A percentile compares a stretch with the other conserved stretches of the same genome.
Conservation (phyloP, 768 basidiomycete species). For the Termitomyces sp. region DNA sequence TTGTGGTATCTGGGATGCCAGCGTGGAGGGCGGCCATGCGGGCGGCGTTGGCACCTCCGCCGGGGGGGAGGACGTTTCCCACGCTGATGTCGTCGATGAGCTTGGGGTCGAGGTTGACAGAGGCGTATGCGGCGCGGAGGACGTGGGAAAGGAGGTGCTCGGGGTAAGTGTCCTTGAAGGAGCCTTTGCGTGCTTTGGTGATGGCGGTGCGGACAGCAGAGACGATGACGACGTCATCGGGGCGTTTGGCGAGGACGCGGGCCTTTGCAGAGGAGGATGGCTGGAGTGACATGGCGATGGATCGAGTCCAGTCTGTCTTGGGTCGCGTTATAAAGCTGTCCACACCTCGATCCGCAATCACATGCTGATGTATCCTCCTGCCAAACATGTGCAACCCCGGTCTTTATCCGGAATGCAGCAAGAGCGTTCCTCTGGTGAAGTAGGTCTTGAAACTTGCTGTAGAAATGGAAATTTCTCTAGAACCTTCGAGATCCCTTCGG, state of each 20-base stretch:
- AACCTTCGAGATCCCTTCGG: no score
- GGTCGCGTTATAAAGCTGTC: no score
- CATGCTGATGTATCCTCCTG: neutral
- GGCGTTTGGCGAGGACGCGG: conserved; percentile 61
- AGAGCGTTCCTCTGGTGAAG: no score
- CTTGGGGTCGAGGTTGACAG: conserved; percentile 65
- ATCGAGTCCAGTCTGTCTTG: no score
- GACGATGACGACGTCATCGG: conserved; percentile 89
- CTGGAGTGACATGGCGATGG: neutral
- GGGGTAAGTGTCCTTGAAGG: conserved; percentile 86
- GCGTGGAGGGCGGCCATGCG: conserved; percentile 86
- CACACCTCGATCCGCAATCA: neutral
- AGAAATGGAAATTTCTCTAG: no score
- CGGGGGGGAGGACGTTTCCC: conserved; percentile 86
- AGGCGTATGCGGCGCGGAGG: conserved; percentile 66
- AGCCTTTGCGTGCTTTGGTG: conserved; percentile 86
- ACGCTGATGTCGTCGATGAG: conserved; percentile 82
- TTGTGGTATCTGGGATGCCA: conserved; percentile 72
- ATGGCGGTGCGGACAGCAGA: conserved; percentile 85
- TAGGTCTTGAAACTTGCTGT: no score
- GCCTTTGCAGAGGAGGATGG: conserved; percentile 34
- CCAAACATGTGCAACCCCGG: neutral
- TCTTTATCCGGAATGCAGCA: neutral
- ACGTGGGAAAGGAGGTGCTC: conserved; percentile 78
- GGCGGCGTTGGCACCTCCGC: conserved; percentile 74